Evolutionary conservation across 1,139 yeast species (phyloP).

Genomic region (Kluyveromyces marxianus): DNA sequence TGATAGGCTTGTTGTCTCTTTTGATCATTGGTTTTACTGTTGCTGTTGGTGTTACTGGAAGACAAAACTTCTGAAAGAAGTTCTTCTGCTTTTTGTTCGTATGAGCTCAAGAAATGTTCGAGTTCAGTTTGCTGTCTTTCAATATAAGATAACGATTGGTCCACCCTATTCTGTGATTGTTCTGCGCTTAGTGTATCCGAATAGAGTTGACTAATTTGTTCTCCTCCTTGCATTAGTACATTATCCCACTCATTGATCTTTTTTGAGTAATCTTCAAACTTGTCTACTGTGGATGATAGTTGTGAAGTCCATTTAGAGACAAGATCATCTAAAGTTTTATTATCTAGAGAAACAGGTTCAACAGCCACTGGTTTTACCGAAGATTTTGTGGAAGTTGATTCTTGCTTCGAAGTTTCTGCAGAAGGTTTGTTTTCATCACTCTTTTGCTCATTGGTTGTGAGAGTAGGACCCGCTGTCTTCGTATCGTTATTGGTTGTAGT

Average conservation of each 20-base stretch:
- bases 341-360: constrained; percentile 71
- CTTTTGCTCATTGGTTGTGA: constrained; percentile 30
- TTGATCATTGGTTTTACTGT: constrained; percentile 46
- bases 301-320: constrained; percentile 92
- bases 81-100: constrained; percentile 77
- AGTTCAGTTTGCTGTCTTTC: constrained; percentile 91
- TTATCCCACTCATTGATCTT: constrained; percentile 82
- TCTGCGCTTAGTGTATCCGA: constrained; percentile 78
- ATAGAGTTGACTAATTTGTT: constrained; percentile 70
- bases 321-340: constrained; percentile 87
- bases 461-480: constrained; percentile 18
- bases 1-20: constrained; percentile 86
- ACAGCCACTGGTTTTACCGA: constrained; percentile 46
- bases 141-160: constrained; percentile 77
- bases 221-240: constrained; percentile 76
- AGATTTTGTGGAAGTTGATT: constrained; percentile 24
- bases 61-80: constrained; percentile 37
- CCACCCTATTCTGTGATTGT: constrained; percentile 75
- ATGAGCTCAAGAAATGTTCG: constrained; percentile 71
- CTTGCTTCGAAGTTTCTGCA: constrained; percentile 6
- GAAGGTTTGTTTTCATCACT: constrained; percentile 13
- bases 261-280: constrained; percentile 70
- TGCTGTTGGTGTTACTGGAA: constrained; percentile 27
- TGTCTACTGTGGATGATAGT: constrained; percentile 59
- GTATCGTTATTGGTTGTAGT: constrained; percentile 15